A percentile compares a stretch with the other conserved stretches of the same genome.
phyloP scores from a whole-genome alignment of 257 asterid species.

The Prunella vulgaris region DNA sequence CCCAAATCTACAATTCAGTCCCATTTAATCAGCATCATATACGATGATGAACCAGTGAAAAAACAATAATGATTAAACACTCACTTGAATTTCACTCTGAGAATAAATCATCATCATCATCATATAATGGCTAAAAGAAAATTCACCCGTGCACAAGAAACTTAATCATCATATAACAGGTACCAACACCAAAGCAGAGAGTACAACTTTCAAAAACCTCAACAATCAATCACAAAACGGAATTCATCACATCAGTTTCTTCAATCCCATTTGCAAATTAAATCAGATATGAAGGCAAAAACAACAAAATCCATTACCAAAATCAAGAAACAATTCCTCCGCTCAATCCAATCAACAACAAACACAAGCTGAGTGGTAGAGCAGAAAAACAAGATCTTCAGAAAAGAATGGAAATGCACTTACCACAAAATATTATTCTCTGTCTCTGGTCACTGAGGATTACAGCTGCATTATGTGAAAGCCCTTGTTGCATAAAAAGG shows the following conservation, averaged over 20 bases:
- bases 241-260: background rate
- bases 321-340: background rate
- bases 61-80: too few species aligned
- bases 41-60: too few species aligned
- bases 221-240: background rate
- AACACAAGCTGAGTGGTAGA: background rate
- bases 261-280: background rate
- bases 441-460: background rate
- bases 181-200: background rate
- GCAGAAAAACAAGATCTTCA: background rate
- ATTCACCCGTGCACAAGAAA: too few species aligned
- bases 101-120: too few species aligned
- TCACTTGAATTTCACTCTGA: too few species aligned
- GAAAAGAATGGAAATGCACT: background rate
- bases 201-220: background rate
- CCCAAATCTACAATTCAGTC: too few species aligned
- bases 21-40: too few species aligned
- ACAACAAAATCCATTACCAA: background rate
- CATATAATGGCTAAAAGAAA: too few species aligned
- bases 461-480: slow-evolving; percentile 7
- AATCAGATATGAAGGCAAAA: background rate
- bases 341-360: background rate
- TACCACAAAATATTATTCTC: slow-evolving; percentile 8
- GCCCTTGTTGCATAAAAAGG: slow-evolving; percentile 11
- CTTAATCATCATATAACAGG: background rate